Conservation (phyloP, 305 asterid species). For the Salvia sclarea region DNA sequence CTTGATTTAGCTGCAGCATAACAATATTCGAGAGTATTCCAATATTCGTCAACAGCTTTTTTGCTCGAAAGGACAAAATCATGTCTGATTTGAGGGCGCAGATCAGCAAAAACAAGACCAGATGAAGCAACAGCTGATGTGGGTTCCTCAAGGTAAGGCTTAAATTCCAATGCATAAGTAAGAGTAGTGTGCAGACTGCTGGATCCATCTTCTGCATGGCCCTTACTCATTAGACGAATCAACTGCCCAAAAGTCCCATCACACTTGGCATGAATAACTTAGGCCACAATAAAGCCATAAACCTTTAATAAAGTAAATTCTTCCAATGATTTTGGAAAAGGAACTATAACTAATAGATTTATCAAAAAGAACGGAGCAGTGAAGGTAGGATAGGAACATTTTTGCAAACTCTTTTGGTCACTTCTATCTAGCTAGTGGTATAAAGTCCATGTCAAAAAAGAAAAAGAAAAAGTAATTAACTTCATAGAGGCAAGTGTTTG, state of each 20-base stretch:
- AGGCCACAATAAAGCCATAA: slow-evolving; percentile 29
- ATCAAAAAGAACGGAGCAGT: slow-evolving; percentile 13
- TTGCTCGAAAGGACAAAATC: slow-evolving; percentile 88
- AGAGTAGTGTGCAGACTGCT: slow-evolving; percentile 61
- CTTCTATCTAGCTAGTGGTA: slow-evolving; percentile 15
- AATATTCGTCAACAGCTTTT: slow-evolving; percentile 84
- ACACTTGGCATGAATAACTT: slow-evolving; percentile 30
- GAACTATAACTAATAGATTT: slow-evolving; percentile 6
- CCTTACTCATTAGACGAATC: slow-evolving; percentile 78
- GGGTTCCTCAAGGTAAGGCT: slow-evolving; percentile 96
- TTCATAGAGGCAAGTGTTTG: not conserved
- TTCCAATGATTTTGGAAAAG: slow-evolving; percentile 17
- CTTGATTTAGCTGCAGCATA: slow-evolving; percentile 74
- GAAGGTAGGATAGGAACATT: slow-evolving; percentile 13
- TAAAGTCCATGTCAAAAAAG: not conserved
- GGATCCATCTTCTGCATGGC: slow-evolving; percentile 51
- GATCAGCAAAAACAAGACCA: slow-evolving; percentile 58
- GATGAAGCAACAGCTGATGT: slow-evolving; percentile 50
- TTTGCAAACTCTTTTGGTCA: slow-evolving; percentile 17
- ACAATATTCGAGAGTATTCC: slow-evolving; percentile 90
- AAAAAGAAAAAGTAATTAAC: too few relatives aligned
- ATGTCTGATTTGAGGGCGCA: slow-evolving; percentile 93
- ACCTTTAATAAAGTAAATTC: slow-evolving; percentile 19
- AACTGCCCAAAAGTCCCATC: slow-evolving; percentile 58
- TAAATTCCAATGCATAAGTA: slow-evolving; percentile 79